These are phyloP conservation scores for Taphrina pruni DNA, from an alignment of 1,139 yeast species.

Conservation along the genomic window DNA sequence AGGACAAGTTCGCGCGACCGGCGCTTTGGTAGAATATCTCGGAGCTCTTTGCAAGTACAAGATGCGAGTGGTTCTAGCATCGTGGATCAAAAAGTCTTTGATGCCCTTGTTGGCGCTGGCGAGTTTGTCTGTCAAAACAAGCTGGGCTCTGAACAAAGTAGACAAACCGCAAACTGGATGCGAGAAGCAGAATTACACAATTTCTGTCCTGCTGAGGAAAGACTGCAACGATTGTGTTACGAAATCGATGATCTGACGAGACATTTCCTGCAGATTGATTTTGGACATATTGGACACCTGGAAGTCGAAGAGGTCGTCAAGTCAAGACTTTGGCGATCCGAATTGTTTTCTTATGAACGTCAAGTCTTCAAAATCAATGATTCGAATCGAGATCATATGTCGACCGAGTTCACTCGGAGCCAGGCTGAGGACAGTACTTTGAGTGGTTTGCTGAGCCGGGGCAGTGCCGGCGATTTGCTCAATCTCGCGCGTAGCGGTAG, in stretches of 20 bases:
- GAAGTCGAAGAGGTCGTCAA: conserved; percentile 21
- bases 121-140: conserved; percentile 25
- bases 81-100: conserved; percentile 25
- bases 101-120: conserved; percentile 9
- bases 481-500: conserved; percentile 9
- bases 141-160: conserved; percentile 11
- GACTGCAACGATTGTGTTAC: conserved; percentile 32
- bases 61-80: background rate
- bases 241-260: conserved; percentile 29
- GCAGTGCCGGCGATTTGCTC: conserved; percentile 37
- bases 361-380: conserved; percentile 20
- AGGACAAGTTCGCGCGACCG: conserved; percentile 19
- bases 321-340: conserved; percentile 22
- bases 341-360: conserved; percentile 24
- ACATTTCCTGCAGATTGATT: background rate
- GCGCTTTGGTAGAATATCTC: conserved; percentile 12
- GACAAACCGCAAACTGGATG: conserved; percentile 32
- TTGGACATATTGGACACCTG: background rate
- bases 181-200: conserved; percentile 26
- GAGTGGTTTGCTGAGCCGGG: conserved; percentile 28
- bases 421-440: conserved; percentile 15
- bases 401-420: background rate
- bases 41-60: conserved; percentile 4
- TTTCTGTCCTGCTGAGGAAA: conserved; percentile 36
- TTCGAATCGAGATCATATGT: background rate